Conservation (phyloP, 1,284 basidiomycete genomes). For the Ganoderma boninense region DNA sequence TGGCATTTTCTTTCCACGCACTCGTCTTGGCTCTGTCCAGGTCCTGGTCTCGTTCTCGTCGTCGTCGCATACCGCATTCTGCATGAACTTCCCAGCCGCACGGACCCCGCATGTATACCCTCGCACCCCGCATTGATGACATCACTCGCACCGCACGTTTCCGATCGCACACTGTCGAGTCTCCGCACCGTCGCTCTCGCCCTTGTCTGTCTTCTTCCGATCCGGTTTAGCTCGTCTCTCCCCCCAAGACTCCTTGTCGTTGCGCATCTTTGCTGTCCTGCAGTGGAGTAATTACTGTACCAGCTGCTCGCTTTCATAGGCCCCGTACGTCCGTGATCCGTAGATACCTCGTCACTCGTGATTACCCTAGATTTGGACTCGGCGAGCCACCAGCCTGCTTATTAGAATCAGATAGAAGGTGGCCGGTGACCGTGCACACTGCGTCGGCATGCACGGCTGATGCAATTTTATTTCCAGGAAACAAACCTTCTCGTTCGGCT, state of each 20-base stretch:
- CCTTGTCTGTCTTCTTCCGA: neutral
- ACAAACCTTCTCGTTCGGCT: no score
- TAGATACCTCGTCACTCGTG: neutral
- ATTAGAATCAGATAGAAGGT: no score
- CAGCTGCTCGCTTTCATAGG: neutral
- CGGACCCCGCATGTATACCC: neutral
- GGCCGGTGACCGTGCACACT: no score
- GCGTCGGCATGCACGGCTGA: no score
- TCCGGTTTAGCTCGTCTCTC: no score
- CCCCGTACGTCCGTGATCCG: neutral
- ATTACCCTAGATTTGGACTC: neutral
- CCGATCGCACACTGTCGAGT: neutral
- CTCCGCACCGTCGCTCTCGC: neutral
- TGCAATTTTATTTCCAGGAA: no score
- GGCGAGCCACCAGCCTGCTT: no score
- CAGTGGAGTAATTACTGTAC: neutral
- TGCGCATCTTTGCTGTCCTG: neutral
- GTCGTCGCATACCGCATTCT: constrained; percentile 2
- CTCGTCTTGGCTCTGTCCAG: neutral
- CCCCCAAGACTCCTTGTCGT: neutral
- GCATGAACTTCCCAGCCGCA: neutral
- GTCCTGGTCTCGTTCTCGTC: neutral
- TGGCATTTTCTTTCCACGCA: neutral
- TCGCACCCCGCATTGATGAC: neutral
- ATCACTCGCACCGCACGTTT: neutral